phyloP scores from a whole-genome alignment of 2,329 filamentous ascomycete species.

The Mariannaea sp. region DNA sequence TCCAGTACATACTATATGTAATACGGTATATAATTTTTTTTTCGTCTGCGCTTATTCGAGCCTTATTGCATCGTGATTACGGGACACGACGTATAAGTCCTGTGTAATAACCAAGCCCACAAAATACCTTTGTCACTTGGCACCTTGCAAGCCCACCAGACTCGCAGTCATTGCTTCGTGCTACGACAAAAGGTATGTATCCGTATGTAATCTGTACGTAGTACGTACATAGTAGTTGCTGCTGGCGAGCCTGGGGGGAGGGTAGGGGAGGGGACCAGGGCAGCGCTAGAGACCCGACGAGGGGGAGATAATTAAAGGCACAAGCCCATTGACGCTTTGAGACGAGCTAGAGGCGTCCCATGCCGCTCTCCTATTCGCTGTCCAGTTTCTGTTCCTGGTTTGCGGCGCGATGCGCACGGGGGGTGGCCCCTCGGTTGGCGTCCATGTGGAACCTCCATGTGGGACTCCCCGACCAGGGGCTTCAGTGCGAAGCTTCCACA shows the following conservation, averaged over 20 bases:
- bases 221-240: not conserved
- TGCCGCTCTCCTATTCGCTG: constrained; percentile 28
- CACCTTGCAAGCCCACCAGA: constrained; percentile 2
- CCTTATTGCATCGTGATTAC: too few species aligned
- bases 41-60: too few species aligned
- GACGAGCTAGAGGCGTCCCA: constrained; percentile 33
- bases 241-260: constrained; percentile 11
- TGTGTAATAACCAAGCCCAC: too few species aligned
- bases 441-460: constrained; percentile 19
- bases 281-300: constrained; percentile 10
- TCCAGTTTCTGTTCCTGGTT: constrained; percentile 35
- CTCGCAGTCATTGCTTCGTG: too few species aligned
- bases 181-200: too few species aligned
- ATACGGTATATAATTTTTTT: too few species aligned
- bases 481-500: constrained; percentile 17
- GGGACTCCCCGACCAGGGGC: constrained; percentile 22
- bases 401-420: constrained; percentile 34
- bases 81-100: too few species aligned
- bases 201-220: too few species aligned
- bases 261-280: not conserved
- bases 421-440: constrained; percentile 29
- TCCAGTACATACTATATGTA: too few species aligned
- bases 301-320: constrained; percentile 38
- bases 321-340: constrained; percentile 33
- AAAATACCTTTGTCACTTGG: constrained; percentile 6